A percentile compares a stretch with the other conserved stretches of the same genome.
These are phyloP conservation scores for Rhizopogon roseolus DNA, from an alignment of 768 basidiomycete genomes.

Conservation along the genomic window DNA sequence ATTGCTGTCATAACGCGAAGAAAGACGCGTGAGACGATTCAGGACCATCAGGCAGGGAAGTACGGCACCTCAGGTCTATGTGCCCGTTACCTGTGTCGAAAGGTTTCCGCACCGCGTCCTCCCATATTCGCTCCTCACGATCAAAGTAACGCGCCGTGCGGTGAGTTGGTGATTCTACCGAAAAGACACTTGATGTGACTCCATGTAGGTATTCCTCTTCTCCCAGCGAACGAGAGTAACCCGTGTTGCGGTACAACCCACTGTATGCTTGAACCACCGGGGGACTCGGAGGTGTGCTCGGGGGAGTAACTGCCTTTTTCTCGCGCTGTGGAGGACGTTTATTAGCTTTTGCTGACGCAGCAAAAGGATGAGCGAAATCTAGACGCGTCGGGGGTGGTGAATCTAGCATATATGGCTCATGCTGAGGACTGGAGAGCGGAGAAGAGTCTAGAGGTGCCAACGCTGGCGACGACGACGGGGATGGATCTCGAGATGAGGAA, in stretches of 20 bases:
- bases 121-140: constrained; percentile 41
- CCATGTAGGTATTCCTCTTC: constrained; percentile 18
- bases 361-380: constrained; percentile 42
- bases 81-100: constrained; percentile 45
- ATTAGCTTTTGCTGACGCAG: constrained; percentile 49
- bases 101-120: constrained; percentile 36
- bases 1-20: constrained; percentile 22
- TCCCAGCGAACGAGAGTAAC: constrained; percentile 17
- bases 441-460: constrained; percentile 33
- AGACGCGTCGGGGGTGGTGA: constrained; percentile 21
- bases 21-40: not conserved
- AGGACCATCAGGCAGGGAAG: constrained; percentile 3
- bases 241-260: constrained; percentile 10
- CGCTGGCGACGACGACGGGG: constrained; percentile 48
- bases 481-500: constrained; percentile 27
- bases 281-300: constrained; percentile 17
- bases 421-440: constrained; percentile 28
- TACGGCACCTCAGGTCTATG: constrained; percentile 52
- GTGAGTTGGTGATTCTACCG: constrained; percentile 7
- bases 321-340: constrained; percentile 42
- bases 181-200: constrained; percentile 1
- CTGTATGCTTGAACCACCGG: constrained; percentile 5
- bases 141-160: constrained; percentile 18
- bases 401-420: constrained; percentile 23
- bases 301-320: constrained; percentile 23